Percentiles rank a stretch among this genome's conserved stretches.
Evolutionary conservation across 1,284 basidiomycete species (phyloP).

Genomic region (Xerocomus nothofagi): DNA sequence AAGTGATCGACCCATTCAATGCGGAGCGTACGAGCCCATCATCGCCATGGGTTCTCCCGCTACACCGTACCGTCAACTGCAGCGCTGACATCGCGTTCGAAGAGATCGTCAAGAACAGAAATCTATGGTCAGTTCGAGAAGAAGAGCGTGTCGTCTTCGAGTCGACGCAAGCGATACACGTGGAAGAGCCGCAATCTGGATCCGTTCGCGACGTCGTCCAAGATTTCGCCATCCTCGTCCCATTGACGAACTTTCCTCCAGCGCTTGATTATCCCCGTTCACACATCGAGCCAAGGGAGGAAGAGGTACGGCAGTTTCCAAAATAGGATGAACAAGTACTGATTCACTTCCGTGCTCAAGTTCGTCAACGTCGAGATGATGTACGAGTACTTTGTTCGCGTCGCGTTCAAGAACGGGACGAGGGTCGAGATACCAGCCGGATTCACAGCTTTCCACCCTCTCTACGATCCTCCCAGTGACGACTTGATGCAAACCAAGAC

Average conservation of each 20-base stretch:
- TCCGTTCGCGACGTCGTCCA: neutral
- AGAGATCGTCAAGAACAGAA: conserved; percentile 1
- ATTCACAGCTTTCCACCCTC: conserved; percentile 16
- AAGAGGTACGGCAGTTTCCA: conserved; percentile 1
- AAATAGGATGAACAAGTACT: neutral
- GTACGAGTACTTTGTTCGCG: conserved; percentile 15
- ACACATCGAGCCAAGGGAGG: neutral
- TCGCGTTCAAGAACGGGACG: conserved; percentile 11
- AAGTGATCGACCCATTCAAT: neutral
- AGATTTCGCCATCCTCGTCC: conserved; percentile 8
- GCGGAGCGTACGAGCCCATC: neutral
- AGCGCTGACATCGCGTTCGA: neutral
- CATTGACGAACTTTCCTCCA: conserved; percentile 12
- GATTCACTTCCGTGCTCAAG: neutral
- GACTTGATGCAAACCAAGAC: neutral
- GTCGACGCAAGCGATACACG: conserved; percentile 1
- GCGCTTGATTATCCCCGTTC: neutral
- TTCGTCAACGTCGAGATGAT: conserved; percentile 5
- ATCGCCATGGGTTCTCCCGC: neutral
- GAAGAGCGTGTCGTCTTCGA: conserved; percentile 18
- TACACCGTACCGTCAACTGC: neutral
- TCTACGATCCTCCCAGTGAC: neutral
- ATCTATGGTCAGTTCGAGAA: conserved; percentile 12
- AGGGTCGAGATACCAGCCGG: conserved; percentile 8
- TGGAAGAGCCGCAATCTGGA: neutral